These are phyloP conservation scores for Leccinum broughii DNA, from an alignment of 768 basidiomycete species.

Conservation along the genomic window DNA sequence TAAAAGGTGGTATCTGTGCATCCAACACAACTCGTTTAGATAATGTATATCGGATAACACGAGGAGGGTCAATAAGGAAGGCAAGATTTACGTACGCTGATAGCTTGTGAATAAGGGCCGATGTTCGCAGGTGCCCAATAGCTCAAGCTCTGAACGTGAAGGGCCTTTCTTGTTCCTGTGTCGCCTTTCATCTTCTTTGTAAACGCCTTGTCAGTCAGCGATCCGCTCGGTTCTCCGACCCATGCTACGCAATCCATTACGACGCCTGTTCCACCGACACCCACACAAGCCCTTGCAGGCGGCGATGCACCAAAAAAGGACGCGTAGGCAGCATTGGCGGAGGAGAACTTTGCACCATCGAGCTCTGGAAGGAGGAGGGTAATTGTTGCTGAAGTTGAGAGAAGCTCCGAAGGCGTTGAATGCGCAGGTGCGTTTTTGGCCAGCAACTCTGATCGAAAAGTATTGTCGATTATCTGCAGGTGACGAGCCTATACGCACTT, in stretches of 20 bases:
- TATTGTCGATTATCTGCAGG: background rate
- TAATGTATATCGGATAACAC: background rate
- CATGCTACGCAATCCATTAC: slow-evolving; percentile 84
- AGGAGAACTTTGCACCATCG: slow-evolving; percentile 58
- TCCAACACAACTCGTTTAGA: background rate
- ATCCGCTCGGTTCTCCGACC: slow-evolving; percentile 19
- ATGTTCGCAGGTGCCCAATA: slow-evolving; percentile 99
- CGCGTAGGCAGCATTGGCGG: slow-evolving; percentile 76
- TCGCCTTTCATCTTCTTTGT: slow-evolving; percentile 27
- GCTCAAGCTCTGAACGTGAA: slow-evolving; percentile 95
- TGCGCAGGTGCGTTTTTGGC: slow-evolving; percentile 39
- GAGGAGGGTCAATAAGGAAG: background rate
- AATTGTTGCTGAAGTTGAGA: slow-evolving; percentile 53
- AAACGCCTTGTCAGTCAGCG: slow-evolving; percentile 13
- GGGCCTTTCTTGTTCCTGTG: slow-evolving; percentile 51
- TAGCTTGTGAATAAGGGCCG: slow-evolving; percentile 95
- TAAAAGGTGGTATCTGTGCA: slow-evolving; percentile 62
- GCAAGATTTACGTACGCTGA: slow-evolving; percentile 54
- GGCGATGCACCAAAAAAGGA: slow-evolving; percentile 89
- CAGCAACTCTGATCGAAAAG: slow-evolving; percentile 49
- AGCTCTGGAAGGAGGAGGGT: slow-evolving; percentile 84
- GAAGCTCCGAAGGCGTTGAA: slow-evolving; percentile 27
- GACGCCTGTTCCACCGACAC: slow-evolving; percentile 62
- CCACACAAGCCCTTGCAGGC: slow-evolving; percentile 93
- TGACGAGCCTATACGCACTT: slow-evolving; percentile 43